Conservation (phyloP, 306 rosid species). For the Malus sieversii region DNA sequence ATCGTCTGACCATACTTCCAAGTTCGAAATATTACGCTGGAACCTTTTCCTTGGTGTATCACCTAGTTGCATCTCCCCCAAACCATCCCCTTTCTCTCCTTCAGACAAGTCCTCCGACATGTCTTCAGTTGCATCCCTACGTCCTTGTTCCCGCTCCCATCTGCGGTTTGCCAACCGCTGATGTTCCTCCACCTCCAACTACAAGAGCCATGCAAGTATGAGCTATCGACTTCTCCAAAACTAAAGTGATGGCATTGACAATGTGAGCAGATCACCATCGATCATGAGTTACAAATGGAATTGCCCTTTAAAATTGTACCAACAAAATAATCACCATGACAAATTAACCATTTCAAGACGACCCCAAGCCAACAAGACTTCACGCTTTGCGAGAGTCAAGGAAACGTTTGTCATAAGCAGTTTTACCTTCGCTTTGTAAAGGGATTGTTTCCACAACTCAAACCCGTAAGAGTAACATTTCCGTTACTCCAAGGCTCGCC, state of each 20-base stretch:
- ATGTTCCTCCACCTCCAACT: constrained; percentile 77
- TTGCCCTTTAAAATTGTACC: not conserved
- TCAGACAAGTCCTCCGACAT: constrained; percentile 86
- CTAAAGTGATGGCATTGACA: not conserved
- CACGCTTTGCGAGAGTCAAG: too few species aligned
- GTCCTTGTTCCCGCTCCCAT: constrained; percentile 84
- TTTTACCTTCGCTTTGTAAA: too few species aligned
- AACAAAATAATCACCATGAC: too few species aligned
- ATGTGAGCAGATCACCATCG: not conserved
- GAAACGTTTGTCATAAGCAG: too few species aligned
- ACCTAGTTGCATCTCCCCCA: constrained; percentile 34
- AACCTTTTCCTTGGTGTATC: constrained; percentile 44
- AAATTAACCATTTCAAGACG: too few species aligned
- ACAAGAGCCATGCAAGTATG: constrained; percentile 16
- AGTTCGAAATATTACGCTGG: constrained; percentile 49
- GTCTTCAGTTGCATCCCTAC: constrained; percentile 71
- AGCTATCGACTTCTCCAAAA: not conserved
- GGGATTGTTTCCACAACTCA: too few species aligned
- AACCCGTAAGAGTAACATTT: too few species aligned
- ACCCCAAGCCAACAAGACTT: too few species aligned
- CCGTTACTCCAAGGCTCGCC: too few species aligned
- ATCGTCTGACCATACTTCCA: constrained; percentile 87
- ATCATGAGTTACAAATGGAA: not conserved
- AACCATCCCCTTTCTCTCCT: constrained; percentile 68
- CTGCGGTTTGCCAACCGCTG: constrained; percentile 54